Evolutionary conservation across 2,329 filamentous ascomycete species (phyloP), one percentile per base, ranked within the genome.

Genomic region (Penicillium paneum): DNA sequence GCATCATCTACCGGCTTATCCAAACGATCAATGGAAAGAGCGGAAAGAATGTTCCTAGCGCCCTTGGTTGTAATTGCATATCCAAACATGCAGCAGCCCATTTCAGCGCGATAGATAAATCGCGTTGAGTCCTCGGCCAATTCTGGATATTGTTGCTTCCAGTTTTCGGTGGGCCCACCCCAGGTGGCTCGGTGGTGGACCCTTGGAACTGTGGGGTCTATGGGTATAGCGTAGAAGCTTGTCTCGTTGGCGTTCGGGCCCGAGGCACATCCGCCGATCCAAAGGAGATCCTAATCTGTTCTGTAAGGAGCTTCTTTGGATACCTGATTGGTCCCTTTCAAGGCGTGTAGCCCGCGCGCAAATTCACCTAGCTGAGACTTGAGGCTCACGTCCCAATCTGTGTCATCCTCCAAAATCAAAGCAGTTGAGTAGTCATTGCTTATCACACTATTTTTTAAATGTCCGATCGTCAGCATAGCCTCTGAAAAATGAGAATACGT

Each of bases 391-490:
- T 84, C 82, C 82, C 82, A 84, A 67, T 84, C 81, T 19, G 77
- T 74, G 52, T 84, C 81, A 60, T 84, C 81, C 61, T 84, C 82
- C 26, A 84, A 64, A 11, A 84, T 79, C 2, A 84, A 67, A 0
- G 79, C 80, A 1, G 77, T 79, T 1, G 72, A 68, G 3, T 81
- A 59, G 38, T 76, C 74, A 11, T 75, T 66, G n/a, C 75, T 68
- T 12, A 83, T 71, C 12, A 83, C 69, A 21, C 71, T 73, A n/a
- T 21, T 26, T 40, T 49, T 12, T 15, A 19, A 19, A 39, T 11
- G 8, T n/a, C 5, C 3, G 7, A 4, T 2, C 3, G 35, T 55
- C 10, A 60, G 49, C 6, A 28, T 38, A 4, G 12, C 12, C 13
- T 39, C 15, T 8, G 15, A 15, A 35, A n/a, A 1, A 21, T 35